Evolutionary conservation across 1,139 yeast species (phyloP), one percentile per base, ranked within the genome.

Genomic region (Kodamaea arcana): DNA sequence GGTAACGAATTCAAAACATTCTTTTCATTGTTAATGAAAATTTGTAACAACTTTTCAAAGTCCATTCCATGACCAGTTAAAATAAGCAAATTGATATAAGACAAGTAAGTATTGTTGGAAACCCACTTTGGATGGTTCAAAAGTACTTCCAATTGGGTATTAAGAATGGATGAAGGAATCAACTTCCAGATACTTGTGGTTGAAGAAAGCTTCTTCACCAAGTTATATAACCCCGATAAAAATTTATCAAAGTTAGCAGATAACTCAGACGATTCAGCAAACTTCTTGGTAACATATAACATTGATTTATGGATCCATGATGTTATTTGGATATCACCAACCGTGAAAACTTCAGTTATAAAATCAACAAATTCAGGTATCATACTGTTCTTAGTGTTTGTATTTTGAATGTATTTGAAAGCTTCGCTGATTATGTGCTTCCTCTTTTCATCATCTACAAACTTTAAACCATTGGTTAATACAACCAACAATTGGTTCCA

Each of bases 131-230:
- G 45, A 23, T 67, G 69, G 4, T 61, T 59, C 16, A 83, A 61
- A 4, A 82, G 54, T 12, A 76, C 86, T 52, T 86, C 94, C 24
- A 85, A 56, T 44, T 83, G 83, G 0, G 94, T 65, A 44, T 83
- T 81, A 11, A 84, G 42, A 27, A 80, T 62, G 4, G 67, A 51
- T 4, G 56, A 48, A 3, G 82, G 73, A 10, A 78, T 66, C 12
- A 68, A 41, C 7, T 61, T 54, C 72, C 80, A 68, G 8, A 78
- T 41, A 2, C 60, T 40, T 2, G 33, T 20, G 2, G 40, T 34
- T 1, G 30, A 9, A 4, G 51, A 43, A 22, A 50, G 41, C 18
- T 34, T 35, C 27, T 31, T 32, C 6, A 54, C 32, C 15, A 56
- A 47, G 4, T 39, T 38, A 14, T 45, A 43, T 11, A 62, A 49